phyloP scores from a whole-genome alignment of 345 rosid genomes.

The Pistacia vera region DNA sequence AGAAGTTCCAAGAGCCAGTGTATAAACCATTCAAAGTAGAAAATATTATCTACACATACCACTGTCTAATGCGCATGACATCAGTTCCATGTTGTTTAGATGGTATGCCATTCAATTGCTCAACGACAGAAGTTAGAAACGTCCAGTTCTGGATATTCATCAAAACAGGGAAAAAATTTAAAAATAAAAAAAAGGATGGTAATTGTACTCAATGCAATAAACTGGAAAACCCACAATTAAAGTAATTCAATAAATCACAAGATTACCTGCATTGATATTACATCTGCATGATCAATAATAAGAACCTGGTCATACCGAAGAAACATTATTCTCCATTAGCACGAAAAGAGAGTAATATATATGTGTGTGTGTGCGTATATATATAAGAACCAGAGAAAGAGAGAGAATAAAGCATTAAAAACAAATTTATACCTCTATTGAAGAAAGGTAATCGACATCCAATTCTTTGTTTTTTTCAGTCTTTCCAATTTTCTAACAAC shows the following conservation, averaged over 20 bases:
- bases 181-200: neutral
- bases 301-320: conserved; percentile 59
- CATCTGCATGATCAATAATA: conserved; percentile 91
- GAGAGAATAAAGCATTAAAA: neutral
- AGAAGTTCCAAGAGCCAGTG: conserved; percentile 14
- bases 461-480: conserved; percentile 63
- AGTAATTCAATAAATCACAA: conserved; percentile 25
- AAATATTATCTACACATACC: conserved; percentile 42
- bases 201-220: neutral
- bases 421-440: conserved; percentile 71
- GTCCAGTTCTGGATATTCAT: conserved; percentile 74
- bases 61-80: conserved; percentile 83
- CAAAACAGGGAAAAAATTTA: conserved; percentile 9
- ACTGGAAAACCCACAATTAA: neutral
- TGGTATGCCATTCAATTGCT: conserved; percentile 68
- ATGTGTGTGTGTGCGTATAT: neutral
- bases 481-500: conserved; percentile 70
- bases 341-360: neutral
- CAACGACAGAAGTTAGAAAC: conserved; percentile 58
- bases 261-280: conserved; percentile 88
- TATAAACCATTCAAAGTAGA: neutral
- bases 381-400: no score
- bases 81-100: conserved; percentile 81
- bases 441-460: conserved; percentile 86
- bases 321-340: conserved; percentile 6